Evolutionary conservation across 176 grass and related monocot species (phyloP), one percentile per base, ranked within the genome.

Genomic region (Carex scoparia): DNA sequence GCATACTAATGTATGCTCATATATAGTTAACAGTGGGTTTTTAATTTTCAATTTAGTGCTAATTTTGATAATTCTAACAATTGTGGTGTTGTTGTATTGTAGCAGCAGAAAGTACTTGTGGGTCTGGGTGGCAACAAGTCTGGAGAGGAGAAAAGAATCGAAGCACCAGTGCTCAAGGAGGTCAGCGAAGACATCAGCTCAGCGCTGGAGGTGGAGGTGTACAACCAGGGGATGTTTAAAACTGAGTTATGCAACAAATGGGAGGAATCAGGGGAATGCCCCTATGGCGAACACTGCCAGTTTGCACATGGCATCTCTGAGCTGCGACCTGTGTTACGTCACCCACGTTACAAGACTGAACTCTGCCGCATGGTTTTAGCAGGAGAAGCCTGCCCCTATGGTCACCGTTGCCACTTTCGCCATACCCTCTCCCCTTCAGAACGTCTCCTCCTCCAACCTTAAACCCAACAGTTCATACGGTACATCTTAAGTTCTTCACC

Each of bases 201-300:
- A 12, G 85, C 80, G 16, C n/a, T 87, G 73, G 93, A 99, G 85
- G 66, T 99, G 87, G 93, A 99, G 77, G 97, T 99, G 79, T 99
- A 80, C 91, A 90, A 92, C 88, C 97, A 99, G 85, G 97, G 97
- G 46, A 99, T 92, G 97, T 90, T 96, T 87, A 99, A 99, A 88
- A 96, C 93, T 31, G 97, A 99, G 91, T 88, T 99, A 18, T 99
- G 97, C 93, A 99, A 99, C 90, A 99, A 99, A 73, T 99, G 97
- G 97, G 93, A 96, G 88, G 93, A 99, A 84, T 96, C 83, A 4
- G 91, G 97, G 48, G 85, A 73, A 55, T 99, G 97, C 65, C 93
- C 93, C 10, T 99, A 99, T 84, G 87, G 90, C 2, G 87, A 92
- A 30, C 91, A 99, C 61, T 99, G 96, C 87, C 96, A 95, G 88